A percentile compares a stretch with the other conserved stretches of the same genome.
These are phyloP conservation scores for Verticillium zaregamsianum DNA, from an alignment of 2,329 filamentous ascomycete species.

Conservation along the genomic window DNA sequence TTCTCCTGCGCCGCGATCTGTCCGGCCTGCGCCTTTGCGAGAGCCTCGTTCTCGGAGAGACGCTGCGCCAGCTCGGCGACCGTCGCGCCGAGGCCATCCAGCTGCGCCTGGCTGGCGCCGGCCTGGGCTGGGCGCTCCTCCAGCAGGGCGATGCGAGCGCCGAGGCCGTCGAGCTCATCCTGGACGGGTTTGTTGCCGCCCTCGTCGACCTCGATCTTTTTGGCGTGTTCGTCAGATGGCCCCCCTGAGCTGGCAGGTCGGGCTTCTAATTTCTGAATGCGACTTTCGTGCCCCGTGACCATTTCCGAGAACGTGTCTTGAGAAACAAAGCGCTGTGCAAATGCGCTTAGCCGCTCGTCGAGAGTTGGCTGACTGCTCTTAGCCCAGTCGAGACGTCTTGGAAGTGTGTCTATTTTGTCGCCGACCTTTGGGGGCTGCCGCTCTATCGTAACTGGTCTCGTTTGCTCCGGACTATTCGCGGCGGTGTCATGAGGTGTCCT, in stretches of 20 bases:
- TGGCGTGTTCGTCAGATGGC: not conserved
- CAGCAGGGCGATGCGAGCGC: not conserved
- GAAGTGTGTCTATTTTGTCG: too few relatives aligned
- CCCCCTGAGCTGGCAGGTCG: not conserved
- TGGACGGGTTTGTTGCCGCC: not conserved
- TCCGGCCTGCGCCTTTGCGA: not conserved
- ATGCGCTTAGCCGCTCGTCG: too few relatives aligned
- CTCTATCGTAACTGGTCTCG: not conserved
- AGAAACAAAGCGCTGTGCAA: too few relatives aligned
- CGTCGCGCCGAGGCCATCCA: not conserved
- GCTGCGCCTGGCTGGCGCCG: not conserved
- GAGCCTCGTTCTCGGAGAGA: not conserved
- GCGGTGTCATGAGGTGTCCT: not conserved
- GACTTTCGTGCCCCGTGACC: not conserved
- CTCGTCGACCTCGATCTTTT: not conserved
- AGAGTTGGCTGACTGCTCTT: too few relatives aligned
- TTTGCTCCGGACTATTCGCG: not conserved
- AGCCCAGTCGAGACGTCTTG: too few relatives aligned
- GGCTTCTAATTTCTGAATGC: not conserved
- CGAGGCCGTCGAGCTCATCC: not conserved
- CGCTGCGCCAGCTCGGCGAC: not conserved
- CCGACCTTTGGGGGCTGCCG: not conserved
- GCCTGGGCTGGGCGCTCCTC: not conserved
- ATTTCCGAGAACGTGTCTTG: not conserved
- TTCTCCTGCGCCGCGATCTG: not conserved